Percentiles rank a stretch among this genome's conserved stretches.
These are phyloP conservation scores for Rhododendron kiyosumense DNA, from an alignment of 148 eudicot species.

Conservation along the genomic window DNA sequence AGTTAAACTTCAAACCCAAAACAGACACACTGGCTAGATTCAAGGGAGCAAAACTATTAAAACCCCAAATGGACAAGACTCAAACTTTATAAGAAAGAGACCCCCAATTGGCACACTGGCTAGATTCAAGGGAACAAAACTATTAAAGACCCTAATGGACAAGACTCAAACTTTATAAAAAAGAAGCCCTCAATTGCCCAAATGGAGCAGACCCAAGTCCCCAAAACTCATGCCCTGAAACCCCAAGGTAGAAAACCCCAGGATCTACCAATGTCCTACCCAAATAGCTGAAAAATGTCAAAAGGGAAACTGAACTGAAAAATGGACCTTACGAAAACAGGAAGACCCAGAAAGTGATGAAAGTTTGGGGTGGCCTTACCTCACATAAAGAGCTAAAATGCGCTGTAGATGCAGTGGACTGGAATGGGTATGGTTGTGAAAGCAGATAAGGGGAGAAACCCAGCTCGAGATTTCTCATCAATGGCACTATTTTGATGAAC, in stretches of 20 bases:
- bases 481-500: slow-evolving; percentile 25
- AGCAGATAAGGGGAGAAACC: not conserved
- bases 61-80: not conserved
- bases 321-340: not conserved
- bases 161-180: not conserved
- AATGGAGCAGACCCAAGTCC: slow-evolving; percentile 21
- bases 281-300: not conserved
- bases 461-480: slow-evolving; percentile 15
- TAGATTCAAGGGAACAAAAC: not conserved
- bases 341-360: not conserved
- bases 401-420: not conserved
- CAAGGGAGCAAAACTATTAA: slow-evolving; percentile 3
- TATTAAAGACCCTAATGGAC: not conserved
- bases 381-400: slow-evolving; percentile 2
- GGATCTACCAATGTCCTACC: slow-evolving; percentile 27
- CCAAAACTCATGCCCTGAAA: slow-evolving; percentile 5
- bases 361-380: slow-evolving; percentile 30
- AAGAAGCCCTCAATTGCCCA: slow-evolving; percentile 12
- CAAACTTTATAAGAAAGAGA: not conserved
- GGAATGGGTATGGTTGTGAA: not conserved
- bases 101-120: not conserved
- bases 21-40: not conserved
- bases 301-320: not conserved
- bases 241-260: not conserved
- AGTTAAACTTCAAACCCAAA: not conserved